Evolutionary conservation across 768 basidiomycete species (phyloP), one percentile per base, ranked within the genome.

Genomic region (Wakefieldia striispora): DNA sequence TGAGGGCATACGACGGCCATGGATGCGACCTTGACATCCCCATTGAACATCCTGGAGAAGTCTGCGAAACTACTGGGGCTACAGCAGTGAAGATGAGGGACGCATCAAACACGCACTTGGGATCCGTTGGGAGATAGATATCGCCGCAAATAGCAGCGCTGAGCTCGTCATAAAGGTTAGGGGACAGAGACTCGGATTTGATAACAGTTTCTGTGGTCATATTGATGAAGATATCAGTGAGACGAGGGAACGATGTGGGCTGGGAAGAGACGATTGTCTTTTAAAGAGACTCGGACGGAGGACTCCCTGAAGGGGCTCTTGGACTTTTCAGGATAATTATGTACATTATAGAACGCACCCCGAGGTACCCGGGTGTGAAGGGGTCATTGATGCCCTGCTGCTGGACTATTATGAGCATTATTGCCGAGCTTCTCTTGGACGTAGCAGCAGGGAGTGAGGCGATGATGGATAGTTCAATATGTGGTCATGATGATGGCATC

Each of bases 1-100:
- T 84, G 63, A 1, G 93, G 91, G 46, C 83, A 84, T 0, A 77
- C 83, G 13, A 92, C 79, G 10, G 82, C 83, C 55, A 80, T 72
- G 10, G 89, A 78, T 1, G 66, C 56, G 24, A 79, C 75, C 39
- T 78, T 71, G 33, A 91, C 78, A 47, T 87, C 87, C 5, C 88
- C 90, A 55, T 92, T 92, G 75, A 91, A 92, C 47, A 91, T 76
- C 29, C 66, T 75, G 5, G 69, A 59, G 33, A 60, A 61, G 16
- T 67, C 54, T 36, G 34, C 31, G 40, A 68, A 70, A 43, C 68
- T 70, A 31, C 20, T 9, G 29, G 50, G 41, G 40, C 31, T 52
- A 37, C 11, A 41, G 40, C 36, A 26, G 34, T 35, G 40, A 46
- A 26, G 33, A 34, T 23, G 24, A 38, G 19, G 45, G 29, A 4